Conservation (phyloP, 345 rosid species). For the Gossypium anomalum region DNA sequence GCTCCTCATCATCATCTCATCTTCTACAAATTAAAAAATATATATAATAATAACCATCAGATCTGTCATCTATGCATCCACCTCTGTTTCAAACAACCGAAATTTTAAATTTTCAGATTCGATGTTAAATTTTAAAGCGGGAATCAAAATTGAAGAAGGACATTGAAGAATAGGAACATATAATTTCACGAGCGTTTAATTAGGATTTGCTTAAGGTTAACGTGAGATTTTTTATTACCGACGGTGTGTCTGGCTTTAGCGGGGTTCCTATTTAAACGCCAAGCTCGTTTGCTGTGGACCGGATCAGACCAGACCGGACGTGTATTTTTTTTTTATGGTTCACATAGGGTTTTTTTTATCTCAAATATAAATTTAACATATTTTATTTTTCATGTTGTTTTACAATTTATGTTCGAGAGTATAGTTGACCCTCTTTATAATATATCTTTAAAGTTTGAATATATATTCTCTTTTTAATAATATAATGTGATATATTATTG, state of each 20-base stretch:
- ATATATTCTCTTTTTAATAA: too few relatives aligned
- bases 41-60: not conserved
- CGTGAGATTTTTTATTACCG: not conserved
- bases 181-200: not conserved
- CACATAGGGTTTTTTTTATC: too few relatives aligned
- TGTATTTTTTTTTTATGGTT: too few relatives aligned
- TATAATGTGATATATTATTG: too few relatives aligned
- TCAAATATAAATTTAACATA: too few relatives aligned
- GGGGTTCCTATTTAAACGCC: not conserved
- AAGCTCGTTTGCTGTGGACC: not conserved
- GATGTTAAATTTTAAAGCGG: not conserved
- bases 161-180: not conserved
- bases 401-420: rapidly evolving
- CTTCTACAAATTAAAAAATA: not conserved
- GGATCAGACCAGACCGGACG: not conserved
- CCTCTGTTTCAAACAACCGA: not conserved
- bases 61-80: not conserved
- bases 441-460: too few relatives aligned
- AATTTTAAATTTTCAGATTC: not conserved
- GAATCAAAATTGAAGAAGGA: not conserved
- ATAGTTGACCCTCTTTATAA: too few relatives aligned
- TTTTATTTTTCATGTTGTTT: too few relatives aligned
- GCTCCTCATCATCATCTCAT: constrained; percentile 21
- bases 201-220: not conserved
- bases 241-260: not conserved